Conservation (phyloP, 805 yeast genomes). For the Wickerhamomyces rabaulensis region DNA sequence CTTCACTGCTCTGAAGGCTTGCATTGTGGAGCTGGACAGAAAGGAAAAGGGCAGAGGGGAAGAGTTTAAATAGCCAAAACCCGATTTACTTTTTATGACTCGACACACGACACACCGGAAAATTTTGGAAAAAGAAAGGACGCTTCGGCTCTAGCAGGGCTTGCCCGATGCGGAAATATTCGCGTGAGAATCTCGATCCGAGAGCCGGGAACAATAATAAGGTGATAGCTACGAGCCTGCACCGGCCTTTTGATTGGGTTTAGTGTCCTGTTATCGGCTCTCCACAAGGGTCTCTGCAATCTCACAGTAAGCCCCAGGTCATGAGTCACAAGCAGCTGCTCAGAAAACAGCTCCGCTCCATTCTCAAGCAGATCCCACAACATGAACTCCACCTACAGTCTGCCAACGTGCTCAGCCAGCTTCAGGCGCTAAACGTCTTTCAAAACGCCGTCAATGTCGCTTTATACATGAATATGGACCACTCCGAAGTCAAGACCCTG, state of each 20-base stretch:
- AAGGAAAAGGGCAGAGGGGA: too few relatives aligned
- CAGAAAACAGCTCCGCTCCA: not conserved
- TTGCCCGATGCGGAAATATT: not conserved
- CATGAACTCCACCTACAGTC: conserved; percentile 24
- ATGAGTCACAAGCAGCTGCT: not conserved
- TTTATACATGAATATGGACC: conserved; percentile 72
- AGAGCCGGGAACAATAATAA: too few relatives aligned
- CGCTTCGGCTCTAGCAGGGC: not conserved
- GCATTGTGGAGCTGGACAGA: not conserved
- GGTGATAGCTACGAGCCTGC: not conserved
- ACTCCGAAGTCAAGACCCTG: conserved; percentile 61
- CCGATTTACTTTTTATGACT: not conserved
- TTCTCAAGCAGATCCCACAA: conserved; percentile 1
- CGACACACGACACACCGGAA: not conserved
- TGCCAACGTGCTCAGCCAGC: conserved; percentile 8
- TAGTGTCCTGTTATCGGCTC: too few relatives aligned
- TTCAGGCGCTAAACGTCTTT: conserved; percentile 30
- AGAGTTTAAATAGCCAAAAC: too few relatives aligned
- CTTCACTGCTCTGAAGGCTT: not conserved
- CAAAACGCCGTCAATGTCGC: conserved; percentile 47
- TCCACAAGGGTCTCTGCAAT: too few relatives aligned
- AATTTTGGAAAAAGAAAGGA: not conserved
- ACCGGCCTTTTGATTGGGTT: too few relatives aligned
- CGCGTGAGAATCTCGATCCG: not conserved
- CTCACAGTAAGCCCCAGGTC: too few relatives aligned